Base-by-base conservation (phyloP, 2,329 filamentous ascomycete species). In the Colletotrichum somersetense region DNA sequence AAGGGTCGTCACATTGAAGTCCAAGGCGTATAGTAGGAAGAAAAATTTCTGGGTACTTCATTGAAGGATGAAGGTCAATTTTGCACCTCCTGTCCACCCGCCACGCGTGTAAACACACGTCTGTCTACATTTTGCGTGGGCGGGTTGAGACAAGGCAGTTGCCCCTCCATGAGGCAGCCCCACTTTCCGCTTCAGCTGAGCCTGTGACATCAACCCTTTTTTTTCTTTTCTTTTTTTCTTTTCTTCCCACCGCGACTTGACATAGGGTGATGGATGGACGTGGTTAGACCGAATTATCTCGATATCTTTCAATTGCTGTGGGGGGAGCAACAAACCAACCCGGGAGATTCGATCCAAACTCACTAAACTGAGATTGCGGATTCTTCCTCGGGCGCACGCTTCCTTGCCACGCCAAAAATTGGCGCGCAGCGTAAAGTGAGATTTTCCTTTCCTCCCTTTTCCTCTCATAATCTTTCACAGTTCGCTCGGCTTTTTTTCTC, bases 201-300 rank as follows among this genome's bases (percentile, higher is more conserved):
- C 58, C 55, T 59, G 59, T 72, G 66, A 65, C 66, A 69, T 61
- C 70, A 61, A 69, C 66, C 53, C 61, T 59, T 68, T 69, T 55
- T 64, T 40, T 40, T 46, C 23, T 48, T 59, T 50, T 64, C 42
- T 64, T 40, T 23, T 40, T 46, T 48, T 48, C 55, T 50, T 64
- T 42, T 53, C 23, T 50, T 40, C 40, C 33, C 23, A 46, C 58
- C 30, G 26, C 55, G 38, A 55, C 44, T 30, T 44, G 16, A 52
- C 44, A 26, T 3, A 26, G 4, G 35, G 30, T 0, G 30, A 30
- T 30, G 30, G 30, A 4, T 23, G 20, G 38, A 18, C 30, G 52
- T 35, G 33, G 38, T 59, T 48, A 11, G 44, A 59, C 20, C 48
- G 20, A 62, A 26, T 23, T 4, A 10, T 53, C 16, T 4, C 44